Evolutionary conservation across 192 early-diverging fungal genomes (phyloP).

Genomic region (Geranomyces michiganensis): DNA sequence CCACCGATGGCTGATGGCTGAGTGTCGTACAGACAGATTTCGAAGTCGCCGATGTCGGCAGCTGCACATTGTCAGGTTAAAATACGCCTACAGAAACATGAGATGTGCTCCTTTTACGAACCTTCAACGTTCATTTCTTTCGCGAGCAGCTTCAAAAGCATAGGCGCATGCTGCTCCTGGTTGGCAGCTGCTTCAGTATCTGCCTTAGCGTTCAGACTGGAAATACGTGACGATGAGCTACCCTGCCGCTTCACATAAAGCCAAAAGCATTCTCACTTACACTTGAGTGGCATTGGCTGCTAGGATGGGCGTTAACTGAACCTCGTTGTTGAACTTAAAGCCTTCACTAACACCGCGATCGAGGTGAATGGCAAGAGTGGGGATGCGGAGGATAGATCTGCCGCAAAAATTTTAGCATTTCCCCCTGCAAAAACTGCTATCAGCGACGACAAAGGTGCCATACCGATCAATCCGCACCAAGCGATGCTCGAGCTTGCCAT

Average conservation of each 20-base stretch:
- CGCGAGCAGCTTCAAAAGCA: conserved; percentile 77
- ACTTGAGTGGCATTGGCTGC: conserved; percentile 42
- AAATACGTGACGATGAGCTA: neutral
- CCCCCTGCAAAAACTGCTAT: neutral
- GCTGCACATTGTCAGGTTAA: conserved; percentile 38
- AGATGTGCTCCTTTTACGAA: conserved; percentile 35
- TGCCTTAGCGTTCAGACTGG: conserved; percentile 34
- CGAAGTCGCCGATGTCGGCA: conserved; percentile 89
- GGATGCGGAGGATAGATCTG: conserved; percentile 88
- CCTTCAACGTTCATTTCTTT: conserved; percentile 70
- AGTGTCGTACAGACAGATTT: conserved; percentile 96
- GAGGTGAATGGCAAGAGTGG: conserved; percentile 95
- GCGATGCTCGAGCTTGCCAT: conserved; percentile 71
- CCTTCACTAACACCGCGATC: conserved; percentile 76
- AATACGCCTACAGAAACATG: conserved; percentile 2
- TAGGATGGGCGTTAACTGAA: conserved; percentile 88
- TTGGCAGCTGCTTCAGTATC: conserved; percentile 24
- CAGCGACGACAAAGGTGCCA: neutral
- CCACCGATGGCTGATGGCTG: conserved; percentile 90
- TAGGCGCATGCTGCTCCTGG: conserved; percentile 75
- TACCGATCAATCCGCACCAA: conserved; percentile 76
- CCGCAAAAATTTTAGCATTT: neutral
- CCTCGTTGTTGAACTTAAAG: conserved; percentile 96
- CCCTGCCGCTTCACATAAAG: neutral
- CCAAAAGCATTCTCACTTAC: conserved; percentile 3